phyloP scores from a whole-genome alignment of 2,329 filamentous ascomycete species.

The Microdochium trichocladiopsis region DNA sequence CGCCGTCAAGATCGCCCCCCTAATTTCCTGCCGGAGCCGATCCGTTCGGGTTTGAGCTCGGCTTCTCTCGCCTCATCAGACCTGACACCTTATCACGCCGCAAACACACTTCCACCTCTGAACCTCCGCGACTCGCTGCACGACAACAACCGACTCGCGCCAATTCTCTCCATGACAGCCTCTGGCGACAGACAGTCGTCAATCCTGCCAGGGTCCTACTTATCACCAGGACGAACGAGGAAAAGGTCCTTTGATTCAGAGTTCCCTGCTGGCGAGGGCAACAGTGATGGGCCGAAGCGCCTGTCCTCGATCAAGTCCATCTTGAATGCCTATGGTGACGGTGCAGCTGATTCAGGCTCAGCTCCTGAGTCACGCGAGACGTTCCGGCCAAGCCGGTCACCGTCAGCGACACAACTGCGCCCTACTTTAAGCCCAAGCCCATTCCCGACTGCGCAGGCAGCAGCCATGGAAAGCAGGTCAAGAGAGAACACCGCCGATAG shows the following conservation, averaged over 20 bases:
- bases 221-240: constrained; percentile 40
- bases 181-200: constrained; percentile 46
- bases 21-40: constrained; percentile 39
- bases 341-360: constrained; percentile 11
- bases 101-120: constrained; percentile 28
- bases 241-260: constrained; percentile 63
- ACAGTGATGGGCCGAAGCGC: constrained; percentile 41
- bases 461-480: constrained; percentile 15
- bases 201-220: constrained; percentile 52
- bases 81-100: constrained; percentile 45
- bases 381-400: constrained; percentile 34
- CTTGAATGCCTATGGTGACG: constrained; percentile 47
- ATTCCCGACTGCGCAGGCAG: constrained; percentile 24
- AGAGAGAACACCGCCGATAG: constrained; percentile 30
- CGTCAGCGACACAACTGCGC: constrained; percentile 29
- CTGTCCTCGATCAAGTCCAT: constrained; percentile 72
- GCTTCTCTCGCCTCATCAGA: constrained; percentile 37
- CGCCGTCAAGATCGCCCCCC: constrained; percentile 37
- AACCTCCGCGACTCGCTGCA: constrained; percentile 34
- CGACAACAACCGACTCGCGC: constrained; percentile 53
- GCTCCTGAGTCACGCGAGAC: constrained; percentile 30
- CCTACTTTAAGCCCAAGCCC: constrained; percentile 31
- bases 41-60: constrained; percentile 33
- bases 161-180: constrained; percentile 39
- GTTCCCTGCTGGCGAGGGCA: constrained; percentile 39